phyloP scores from a whole-genome alignment of 164 flowering plant species.

The Stephania yunnanensis region DNA sequence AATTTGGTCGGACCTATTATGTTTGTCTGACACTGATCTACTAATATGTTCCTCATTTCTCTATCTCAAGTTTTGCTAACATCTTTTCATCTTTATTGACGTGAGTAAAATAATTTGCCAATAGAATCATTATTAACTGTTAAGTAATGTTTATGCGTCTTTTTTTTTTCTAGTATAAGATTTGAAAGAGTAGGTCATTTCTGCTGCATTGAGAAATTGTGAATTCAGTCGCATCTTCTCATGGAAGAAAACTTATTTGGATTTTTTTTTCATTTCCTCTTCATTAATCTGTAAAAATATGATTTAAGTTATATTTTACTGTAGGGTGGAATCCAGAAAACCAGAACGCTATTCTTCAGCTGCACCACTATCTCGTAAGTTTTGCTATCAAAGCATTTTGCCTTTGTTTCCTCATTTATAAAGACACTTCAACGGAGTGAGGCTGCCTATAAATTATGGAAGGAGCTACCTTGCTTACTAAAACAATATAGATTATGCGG shows the following conservation, averaged over 20 bases:
- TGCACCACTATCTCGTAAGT: slow-evolving; percentile 94
- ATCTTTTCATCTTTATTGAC: background rate
- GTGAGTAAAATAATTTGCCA: too few species aligned
- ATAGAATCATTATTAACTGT: too few species aligned
- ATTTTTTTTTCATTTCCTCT: background rate
- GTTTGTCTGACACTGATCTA: background rate
- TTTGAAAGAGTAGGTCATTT: background rate
- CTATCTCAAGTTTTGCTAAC: background rate
- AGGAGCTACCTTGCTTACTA: background rate
- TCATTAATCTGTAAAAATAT: slow-evolving; percentile 17
- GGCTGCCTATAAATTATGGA: background rate
- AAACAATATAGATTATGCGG: background rate
- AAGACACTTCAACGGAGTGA: background rate
- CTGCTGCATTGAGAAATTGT: background rate
- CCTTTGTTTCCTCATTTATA: background rate
- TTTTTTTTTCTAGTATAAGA: background rate
- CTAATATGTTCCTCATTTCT: background rate
- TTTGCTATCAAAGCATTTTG: background rate
- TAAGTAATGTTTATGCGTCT: background rate
- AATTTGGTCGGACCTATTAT: background rate
- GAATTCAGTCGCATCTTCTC: background rate
- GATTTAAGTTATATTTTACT: slow-evolving; percentile 37
- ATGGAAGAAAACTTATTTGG: background rate
- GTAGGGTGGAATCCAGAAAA: slow-evolving; percentile 96
- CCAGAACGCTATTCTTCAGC: slow-evolving; percentile 99